Evolutionary conservation across 768 basidiomycete genomes (phyloP).

Genomic region (Symmetrospora coprosmae): DNA sequence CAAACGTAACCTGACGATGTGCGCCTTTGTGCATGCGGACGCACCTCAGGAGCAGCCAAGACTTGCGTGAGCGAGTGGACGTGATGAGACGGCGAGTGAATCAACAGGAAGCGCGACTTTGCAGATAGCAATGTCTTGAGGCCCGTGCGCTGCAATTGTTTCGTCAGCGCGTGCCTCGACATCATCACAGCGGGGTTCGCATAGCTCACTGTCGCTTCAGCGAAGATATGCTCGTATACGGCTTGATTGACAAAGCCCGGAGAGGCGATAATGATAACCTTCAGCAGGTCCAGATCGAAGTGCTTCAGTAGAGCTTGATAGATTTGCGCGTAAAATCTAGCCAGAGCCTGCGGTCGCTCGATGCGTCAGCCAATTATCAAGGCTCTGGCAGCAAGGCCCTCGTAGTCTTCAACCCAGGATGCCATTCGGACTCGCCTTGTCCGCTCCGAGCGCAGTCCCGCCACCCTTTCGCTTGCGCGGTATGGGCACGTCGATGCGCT

Average conservation of each 20-base stretch:
- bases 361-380: neutral
- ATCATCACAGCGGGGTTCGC: neutral
- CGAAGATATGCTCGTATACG: constrained; percentile 66
- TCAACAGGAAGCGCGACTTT: constrained; percentile 70
- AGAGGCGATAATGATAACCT: constrained; percentile 87
- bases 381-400: neutral
- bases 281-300: constrained; percentile 68
- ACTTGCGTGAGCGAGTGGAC: constrained; percentile 92
- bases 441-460: constrained; percentile 66
- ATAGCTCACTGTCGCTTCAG: constrained; percentile 49
- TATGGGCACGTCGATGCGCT: constrained; percentile 73
- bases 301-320: constrained; percentile 79
- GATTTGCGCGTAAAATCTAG: constrained; percentile 65
- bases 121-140: constrained; percentile 71
- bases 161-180: neutral
- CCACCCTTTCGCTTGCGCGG: constrained; percentile 78
- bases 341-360: constrained; percentile 45
- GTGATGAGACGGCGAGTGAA: constrained; percentile 83
- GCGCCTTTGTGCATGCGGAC: constrained; percentile 16
- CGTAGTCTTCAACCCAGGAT: neutral
- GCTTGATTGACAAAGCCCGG: constrained; percentile 91
- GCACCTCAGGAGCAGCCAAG: constrained; percentile 80
- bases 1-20: neutral
- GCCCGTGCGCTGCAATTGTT: constrained; percentile 43
- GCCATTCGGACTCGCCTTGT: constrained; percentile 45